Conservation (phyloP, 2,329 filamentous ascomycete species). For the Paraphaeosphaeria sporulosa region DNA sequence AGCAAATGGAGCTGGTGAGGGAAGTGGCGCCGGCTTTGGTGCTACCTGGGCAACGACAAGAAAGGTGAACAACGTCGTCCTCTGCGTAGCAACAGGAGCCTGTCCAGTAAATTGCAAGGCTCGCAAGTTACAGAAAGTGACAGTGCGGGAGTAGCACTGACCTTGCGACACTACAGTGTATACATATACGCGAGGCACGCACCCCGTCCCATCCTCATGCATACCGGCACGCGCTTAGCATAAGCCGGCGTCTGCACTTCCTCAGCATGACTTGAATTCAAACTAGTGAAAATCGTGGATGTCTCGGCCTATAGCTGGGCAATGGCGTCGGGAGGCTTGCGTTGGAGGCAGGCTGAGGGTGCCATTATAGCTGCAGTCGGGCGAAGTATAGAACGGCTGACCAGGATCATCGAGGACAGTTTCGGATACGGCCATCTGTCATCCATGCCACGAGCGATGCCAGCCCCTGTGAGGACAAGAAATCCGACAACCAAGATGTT, state of each 20-base stretch:
- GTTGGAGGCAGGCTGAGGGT: neutral
- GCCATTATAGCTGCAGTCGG: neutral
- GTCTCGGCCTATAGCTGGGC: neutral
- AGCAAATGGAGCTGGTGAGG: neutral
- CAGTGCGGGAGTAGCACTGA: neutral
- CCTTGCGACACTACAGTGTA: conserved; percentile 1
- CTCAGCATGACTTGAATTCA: neutral
- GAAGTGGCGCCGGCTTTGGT: neutral
- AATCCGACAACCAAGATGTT: conserved; percentile 6
- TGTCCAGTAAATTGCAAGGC: neutral
- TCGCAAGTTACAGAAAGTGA: neutral
- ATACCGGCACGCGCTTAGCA: neutral
- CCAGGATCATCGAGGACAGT: neutral
- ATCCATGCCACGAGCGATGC: neutral
- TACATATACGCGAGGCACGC: conserved; percentile 7
- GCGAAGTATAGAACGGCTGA: conserved; percentile 9
- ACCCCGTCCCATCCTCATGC: neutral
- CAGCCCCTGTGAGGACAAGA: neutral
- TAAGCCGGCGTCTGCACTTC: conserved; percentile 5
- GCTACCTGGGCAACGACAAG: conserved; percentile 2
- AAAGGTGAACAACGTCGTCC: neutral
- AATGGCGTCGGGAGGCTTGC: conserved; percentile 1
- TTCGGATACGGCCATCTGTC: neutral
- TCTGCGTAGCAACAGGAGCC: neutral
- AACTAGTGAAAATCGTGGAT: neutral